Base-by-base conservation (phyloP, 2,329 filamentous ascomycete species). In the Xylaria sp. region DNA sequence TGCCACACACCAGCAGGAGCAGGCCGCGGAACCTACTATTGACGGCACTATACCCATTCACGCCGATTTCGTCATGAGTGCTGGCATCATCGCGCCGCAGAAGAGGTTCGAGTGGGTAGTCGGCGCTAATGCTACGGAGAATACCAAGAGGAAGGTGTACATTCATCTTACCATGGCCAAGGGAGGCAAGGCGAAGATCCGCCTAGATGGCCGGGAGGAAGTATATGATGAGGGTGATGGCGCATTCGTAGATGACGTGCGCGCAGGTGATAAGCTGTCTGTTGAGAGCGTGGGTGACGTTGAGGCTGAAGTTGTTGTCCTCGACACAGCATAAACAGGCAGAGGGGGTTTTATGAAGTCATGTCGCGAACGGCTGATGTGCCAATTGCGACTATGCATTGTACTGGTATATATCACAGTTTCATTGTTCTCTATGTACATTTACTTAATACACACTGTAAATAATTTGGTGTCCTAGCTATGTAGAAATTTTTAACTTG, bases 101-200 rank as follows among this genome's bases (percentile, higher is more conserved):
- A 84, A 84, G 74, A 85, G 80, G 47, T 94, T 95, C 66, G 85
- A 87, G 73, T 96, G 94, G 87, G 87, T 84, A 9, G 81, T 95
- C 22, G 93, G 94, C 11, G 89, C 78, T 53, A 83, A 82, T 58
- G 84, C 80, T 13, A 85, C 83, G 0, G 75, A 83, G 71, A 80
- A 79, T 67, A 83, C 79, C 29, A 85, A 88, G 73, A 85, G 89
- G 74, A 94, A 96, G 81, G 87, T 96, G 1, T 97, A 90, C 77
- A 80, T 96, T 39, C 93, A 97, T 78, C 71, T 96, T 61, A 86
- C 93, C 20, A 95, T 94, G 92, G 89, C 90, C 81, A 91, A 92
- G 81, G 84, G 84, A 45, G 92, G 92, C 27, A 91, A 89, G 71
- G 86, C 92, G 42, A 92, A 88, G 82, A 87, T 97, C 66, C 86